These are phyloP conservation scores for Aspergillus eucalypticola DNA, from an alignment of 2,329 filamentous ascomycete genomes.

Conservation along the genomic window DNA sequence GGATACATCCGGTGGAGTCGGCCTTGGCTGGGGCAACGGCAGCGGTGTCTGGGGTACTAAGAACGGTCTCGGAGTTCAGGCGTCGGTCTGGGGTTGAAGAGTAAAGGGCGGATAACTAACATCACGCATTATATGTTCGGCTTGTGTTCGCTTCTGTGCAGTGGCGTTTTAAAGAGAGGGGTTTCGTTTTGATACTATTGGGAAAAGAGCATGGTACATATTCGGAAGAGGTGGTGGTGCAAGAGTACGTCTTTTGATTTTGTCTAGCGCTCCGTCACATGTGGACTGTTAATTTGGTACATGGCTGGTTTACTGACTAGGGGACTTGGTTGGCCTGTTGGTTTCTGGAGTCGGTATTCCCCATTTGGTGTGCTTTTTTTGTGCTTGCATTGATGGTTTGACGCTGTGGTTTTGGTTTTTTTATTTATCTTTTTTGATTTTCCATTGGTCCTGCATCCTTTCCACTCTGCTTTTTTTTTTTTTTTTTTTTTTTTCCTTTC, in stretches of 20 bases:
- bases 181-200: conserved; percentile 24
- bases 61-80: conserved; percentile 78
- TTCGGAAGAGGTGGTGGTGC: conserved; percentile 26
- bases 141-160: conserved; percentile 22
- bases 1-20: conserved; percentile 46
- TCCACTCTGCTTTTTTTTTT: conserved; percentile 4
- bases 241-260: conserved; percentile 19
- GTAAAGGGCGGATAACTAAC: neutral
- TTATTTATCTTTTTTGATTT: conserved; percentile 7
- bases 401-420: conserved; percentile 10
- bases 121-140: conserved; percentile 16
- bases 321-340: conserved; percentile 31
- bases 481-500: neutral
- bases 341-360: conserved; percentile 35
- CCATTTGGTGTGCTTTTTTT: conserved; percentile 20
- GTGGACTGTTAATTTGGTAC: conserved; percentile 31
- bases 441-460: conserved; percentile 10
- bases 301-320: conserved; percentile 32
- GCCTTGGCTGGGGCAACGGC: conserved; percentile 74
- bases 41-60: conserved; percentile 84
- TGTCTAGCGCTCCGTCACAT: conserved; percentile 26
- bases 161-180: conserved; percentile 32
- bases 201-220: conserved; percentile 37
- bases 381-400: conserved; percentile 13
- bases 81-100: conserved; percentile 85